Evolutionary conservation across 257 asterid genomes (phyloP).

Genomic region (Nicotiana tabacum): DNA sequence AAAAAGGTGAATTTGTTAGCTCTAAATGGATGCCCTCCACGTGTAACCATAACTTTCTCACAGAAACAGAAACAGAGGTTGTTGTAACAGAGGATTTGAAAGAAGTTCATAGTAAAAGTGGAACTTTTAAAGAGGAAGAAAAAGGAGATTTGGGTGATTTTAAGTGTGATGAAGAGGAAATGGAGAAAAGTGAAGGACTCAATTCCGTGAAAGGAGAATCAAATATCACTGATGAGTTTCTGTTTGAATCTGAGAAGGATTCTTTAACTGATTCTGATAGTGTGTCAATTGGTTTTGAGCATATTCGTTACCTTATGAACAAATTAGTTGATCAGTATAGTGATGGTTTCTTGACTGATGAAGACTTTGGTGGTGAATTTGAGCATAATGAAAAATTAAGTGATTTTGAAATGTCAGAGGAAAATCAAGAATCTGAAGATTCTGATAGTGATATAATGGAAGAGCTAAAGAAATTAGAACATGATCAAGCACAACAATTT

Average conservation of each 20-base stretch:
- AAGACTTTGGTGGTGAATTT: conserved; percentile 41
- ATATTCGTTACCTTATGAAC: conserved; percentile 21
- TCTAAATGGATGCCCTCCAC: conserved; percentile 26
- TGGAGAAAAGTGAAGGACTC: background rate
- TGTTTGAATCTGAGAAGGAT: conserved; percentile 15
- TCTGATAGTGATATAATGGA: conserved; percentile 43
- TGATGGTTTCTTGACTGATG: conserved; percentile 46
- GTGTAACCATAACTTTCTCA: conserved; percentile 5
- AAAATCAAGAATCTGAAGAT: conserved; percentile 28
- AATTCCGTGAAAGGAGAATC: background rate
- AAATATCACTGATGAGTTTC: conserved; percentile 14
- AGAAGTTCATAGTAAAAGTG: background rate
- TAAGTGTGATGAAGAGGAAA: background rate
- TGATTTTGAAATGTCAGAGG: background rate
- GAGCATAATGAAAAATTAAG: background rate
- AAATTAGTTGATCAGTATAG: conserved; percentile 29
- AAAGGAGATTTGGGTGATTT: background rate
- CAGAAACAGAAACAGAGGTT: conserved; percentile 12
- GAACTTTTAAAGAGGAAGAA: background rate
- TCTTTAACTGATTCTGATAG: conserved; percentile 27
- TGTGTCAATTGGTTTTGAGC: conserved; percentile 29
- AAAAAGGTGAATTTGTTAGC: conserved; percentile 15
- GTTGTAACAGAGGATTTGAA: conserved; percentile 12
- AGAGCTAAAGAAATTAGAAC: conserved; percentile 15
- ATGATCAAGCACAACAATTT: conserved; percentile 18